Percentiles rank a stretch among this genome's conserved stretches.
phyloP scores from a whole-genome alignment of 2,329 filamentous ascomycete species.

The Immersiporthe knoxdaviesiana region DNA sequence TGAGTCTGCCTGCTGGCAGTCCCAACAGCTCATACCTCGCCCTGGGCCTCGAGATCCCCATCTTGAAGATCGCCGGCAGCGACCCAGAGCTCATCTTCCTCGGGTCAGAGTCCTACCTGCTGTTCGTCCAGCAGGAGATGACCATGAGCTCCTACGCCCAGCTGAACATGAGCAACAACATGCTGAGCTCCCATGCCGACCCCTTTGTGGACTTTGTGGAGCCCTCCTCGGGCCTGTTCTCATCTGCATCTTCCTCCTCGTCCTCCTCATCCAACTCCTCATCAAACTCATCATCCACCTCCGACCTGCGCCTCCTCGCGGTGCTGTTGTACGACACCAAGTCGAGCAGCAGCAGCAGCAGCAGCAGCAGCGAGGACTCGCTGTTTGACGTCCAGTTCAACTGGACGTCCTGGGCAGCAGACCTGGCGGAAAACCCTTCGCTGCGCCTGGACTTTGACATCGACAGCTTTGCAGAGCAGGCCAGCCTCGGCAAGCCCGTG shows the following conservation, averaged over 20 bases:
- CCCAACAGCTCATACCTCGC: constrained; percentile 22
- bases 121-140: constrained; percentile 30
- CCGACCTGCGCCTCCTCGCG: constrained; percentile 27
- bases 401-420: constrained; percentile 25
- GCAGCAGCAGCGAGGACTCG: not conserved
- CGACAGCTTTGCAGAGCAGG: constrained; percentile 22
- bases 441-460: constrained; percentile 26
- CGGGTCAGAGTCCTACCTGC: constrained; percentile 25
- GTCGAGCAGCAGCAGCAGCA: not conserved
- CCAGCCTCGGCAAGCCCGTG: constrained; percentile 24
- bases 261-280: constrained; percentile 34
- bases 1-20: constrained; percentile 22
- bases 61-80: constrained; percentile 24
- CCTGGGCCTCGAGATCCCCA: constrained; percentile 27
- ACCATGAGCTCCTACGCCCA: constrained; percentile 19
- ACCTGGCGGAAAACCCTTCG: constrained; percentile 23
- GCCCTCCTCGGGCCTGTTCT: constrained; percentile 31
- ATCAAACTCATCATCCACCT: constrained; percentile 29
- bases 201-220: constrained; percentile 35
- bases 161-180: constrained; percentile 27
- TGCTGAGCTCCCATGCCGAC: constrained; percentile 29
- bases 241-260: constrained; percentile 35
- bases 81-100: constrained; percentile 26
- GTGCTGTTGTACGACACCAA: constrained; percentile 23
- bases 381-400: constrained; percentile 15